A percentile compares a stretch with the other conserved stretches of the same genome.
These are phyloP conservation scores for Postia placenta DNA, from an alignment of 768 basidiomycete species.

Conservation along the genomic window DNA sequence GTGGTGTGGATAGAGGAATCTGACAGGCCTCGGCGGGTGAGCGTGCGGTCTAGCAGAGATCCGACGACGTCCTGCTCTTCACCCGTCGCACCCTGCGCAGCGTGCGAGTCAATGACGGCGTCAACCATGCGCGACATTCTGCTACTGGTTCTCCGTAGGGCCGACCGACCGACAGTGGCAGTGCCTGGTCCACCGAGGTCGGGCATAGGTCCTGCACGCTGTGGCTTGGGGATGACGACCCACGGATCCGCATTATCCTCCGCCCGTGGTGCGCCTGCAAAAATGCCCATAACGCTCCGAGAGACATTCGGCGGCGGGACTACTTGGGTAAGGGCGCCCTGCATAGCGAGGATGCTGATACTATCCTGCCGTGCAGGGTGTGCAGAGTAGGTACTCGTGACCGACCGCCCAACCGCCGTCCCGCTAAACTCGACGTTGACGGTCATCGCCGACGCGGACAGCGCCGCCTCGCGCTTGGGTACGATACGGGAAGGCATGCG, in stretches of 20 bases:
- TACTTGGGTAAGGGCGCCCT: conserved; percentile 10
- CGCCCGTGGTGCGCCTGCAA: conserved; percentile 75
- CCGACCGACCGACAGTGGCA: conserved; percentile 19
- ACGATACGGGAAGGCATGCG: conserved; percentile 42
- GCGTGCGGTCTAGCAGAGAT: conserved; percentile 56
- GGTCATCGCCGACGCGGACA: conserved; percentile 83
- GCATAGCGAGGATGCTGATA: conserved; percentile 8
- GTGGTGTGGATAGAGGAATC: conserved; percentile 92
- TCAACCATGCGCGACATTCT: conserved; percentile 65
- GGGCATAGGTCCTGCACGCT: conserved; percentile 5
- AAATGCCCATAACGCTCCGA: conserved; percentile 72
- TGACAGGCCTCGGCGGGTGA: conserved; percentile 76
- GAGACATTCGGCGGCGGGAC: conserved; percentile 14
- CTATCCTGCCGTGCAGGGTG: conserved; percentile 11
- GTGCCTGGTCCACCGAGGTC: neutral
- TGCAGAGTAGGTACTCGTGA: conserved; percentile 34
- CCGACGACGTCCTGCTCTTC: conserved; percentile 30
- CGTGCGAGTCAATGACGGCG: conserved; percentile 61
- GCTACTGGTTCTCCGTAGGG: conserved; percentile 20
- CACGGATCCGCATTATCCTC: conserved; percentile 54
- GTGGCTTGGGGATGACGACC: conserved; percentile 52
- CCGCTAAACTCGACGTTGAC: conserved; percentile 96
- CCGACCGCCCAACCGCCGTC: conserved; percentile 51
- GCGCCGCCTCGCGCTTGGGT: conserved; percentile 79
- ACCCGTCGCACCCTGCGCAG: conserved; percentile 26